Evolutionary conservation across 2,329 filamentous ascomycete species (phyloP).

Genomic region (Aspergillus pseudotamarii): DNA sequence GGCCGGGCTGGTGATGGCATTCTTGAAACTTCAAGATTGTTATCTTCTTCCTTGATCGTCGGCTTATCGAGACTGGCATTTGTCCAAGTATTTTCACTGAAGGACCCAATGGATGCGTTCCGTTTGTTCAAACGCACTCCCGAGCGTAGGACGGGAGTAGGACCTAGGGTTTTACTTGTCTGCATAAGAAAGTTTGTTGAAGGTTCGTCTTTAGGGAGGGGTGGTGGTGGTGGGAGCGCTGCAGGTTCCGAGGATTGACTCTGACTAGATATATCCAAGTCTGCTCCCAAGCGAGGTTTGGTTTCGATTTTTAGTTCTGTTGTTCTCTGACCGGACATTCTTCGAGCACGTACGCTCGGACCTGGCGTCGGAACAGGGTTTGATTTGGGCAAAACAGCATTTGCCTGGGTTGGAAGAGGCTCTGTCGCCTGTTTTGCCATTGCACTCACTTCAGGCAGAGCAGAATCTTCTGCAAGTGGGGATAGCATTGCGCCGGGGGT

Average conservation of each 20-base stretch:
- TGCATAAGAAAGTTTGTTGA: constrained; percentile 21
- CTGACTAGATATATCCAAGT: constrained; percentile 28
- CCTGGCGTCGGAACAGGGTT: constrained; percentile 6
- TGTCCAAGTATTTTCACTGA: constrained; percentile 43
- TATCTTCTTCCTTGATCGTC: constrained; percentile 49
- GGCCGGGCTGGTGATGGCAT: constrained; percentile 38
- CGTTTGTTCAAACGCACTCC: constrained; percentile 31
- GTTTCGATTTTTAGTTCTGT: constrained; percentile 93
- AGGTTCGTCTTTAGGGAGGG: constrained; percentile 35
- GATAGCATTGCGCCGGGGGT: constrained; percentile 70
- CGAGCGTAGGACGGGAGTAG: constrained; percentile 19
- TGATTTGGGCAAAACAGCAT: constrained; percentile 7
- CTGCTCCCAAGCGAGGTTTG: constrained; percentile 37
- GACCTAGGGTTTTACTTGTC: constrained; percentile 14
- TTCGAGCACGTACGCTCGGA: constrained; percentile 69
- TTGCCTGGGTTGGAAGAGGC: constrained; percentile 47
- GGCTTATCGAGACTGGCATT: constrained; percentile 47
- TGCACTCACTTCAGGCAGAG: constrained; percentile 39
- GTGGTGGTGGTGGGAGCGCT: constrained; percentile 25
- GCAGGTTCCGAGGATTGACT: constrained; percentile 30
- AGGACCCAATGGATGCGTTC: constrained; percentile 38
- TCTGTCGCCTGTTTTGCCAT: constrained; percentile 36
- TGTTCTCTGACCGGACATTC: constrained; percentile 76
- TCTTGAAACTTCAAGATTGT: constrained; percentile 30
- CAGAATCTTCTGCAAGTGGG: constrained; percentile 68